A percentile compares a stretch with the other conserved stretches of the same genome.
Evolutionary conservation across 2,329 filamentous ascomycete genomes (phyloP).

Genomic region (Talaromyces sp.): DNA sequence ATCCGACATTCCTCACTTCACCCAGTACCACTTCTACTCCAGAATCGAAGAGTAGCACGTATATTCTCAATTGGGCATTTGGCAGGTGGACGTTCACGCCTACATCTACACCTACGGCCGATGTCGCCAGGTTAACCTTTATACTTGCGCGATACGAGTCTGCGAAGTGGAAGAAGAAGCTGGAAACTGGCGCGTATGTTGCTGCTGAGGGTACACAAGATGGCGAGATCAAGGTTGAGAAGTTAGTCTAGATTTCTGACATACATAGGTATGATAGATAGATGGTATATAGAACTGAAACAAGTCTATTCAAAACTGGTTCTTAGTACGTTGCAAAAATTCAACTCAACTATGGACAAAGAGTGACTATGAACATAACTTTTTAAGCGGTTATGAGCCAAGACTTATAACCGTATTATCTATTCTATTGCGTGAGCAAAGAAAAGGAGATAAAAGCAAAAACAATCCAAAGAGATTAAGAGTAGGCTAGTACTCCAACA

Average conservation of each 20-base stretch:
- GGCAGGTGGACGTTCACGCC: conserved; percentile 88
- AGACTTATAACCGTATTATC: neutral
- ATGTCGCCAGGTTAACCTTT: conserved; percentile 43
- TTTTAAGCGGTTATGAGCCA: neutral
- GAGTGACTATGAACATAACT: conserved; percentile 4
- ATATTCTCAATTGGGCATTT: conserved; percentile 98
- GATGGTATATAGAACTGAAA: neutral
- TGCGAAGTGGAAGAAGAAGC: conserved; percentile 48
- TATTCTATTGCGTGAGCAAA: conserved; percentile 5
- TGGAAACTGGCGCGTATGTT: conserved; percentile 41
- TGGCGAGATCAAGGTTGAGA: conserved; percentile 33
- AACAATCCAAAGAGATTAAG: conserved; percentile 4
- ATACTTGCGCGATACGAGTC: conserved; percentile 49
- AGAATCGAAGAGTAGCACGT: conserved; percentile 47
- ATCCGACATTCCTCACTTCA: conserved; percentile 12
- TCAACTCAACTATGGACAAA: neutral
- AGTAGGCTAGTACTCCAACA: conserved; percentile 53
- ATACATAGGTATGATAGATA: neutral
- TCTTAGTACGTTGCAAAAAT: neutral
- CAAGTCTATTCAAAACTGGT: neutral
- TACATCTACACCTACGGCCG: conserved; percentile 22
- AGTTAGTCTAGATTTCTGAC: conserved; percentile 26
- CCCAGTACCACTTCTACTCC: neutral
- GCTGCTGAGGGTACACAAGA: conserved; percentile 19
- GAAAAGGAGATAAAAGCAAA: neutral